phyloP scores from a whole-genome alignment of 2,329 filamentous ascomycete genomes.

The Diaporthe nobilis region DNA sequence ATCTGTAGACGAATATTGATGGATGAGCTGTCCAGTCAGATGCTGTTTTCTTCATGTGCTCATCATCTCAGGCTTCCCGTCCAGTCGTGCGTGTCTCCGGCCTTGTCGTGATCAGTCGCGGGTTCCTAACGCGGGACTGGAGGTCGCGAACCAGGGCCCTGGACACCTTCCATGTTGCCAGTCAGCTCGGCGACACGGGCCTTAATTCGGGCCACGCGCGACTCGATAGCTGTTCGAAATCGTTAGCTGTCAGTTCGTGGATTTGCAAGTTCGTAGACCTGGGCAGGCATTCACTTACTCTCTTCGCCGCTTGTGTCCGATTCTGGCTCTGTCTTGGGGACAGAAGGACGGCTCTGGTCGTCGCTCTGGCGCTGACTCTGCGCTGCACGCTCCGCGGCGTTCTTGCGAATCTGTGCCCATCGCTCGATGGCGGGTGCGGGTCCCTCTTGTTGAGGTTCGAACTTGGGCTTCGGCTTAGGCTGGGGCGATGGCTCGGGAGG shows the following conservation, averaged over 20 bases:
- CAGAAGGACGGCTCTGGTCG: conserved; percentile 65
- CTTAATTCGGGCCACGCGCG: conserved; percentile 96
- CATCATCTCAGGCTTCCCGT: conserved; percentile 42
- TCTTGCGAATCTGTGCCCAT: conserved; percentile 97
- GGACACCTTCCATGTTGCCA: conserved; percentile 78
- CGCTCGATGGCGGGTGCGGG: conserved; percentile 74
- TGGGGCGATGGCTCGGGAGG: conserved; percentile 49
- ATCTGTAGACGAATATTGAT: not conserved
- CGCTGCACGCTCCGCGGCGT: conserved; percentile 83
- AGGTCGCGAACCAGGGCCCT: conserved; percentile 54
- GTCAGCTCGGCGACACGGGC: conserved; percentile 96
- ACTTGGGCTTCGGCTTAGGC: conserved; percentile 48
- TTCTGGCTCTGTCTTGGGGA: conserved; percentile 23
- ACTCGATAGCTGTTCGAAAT: conserved; percentile 83
- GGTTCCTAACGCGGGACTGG: conserved; percentile 52
- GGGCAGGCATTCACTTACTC: conserved; percentile 71
- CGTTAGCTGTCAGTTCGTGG: conserved; percentile 45
- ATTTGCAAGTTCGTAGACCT: too few species aligned
- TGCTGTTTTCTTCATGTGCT: not conserved
- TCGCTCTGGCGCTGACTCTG: conserved; percentile 70
- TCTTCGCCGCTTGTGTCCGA: conserved; percentile 92
- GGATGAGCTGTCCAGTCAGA: not conserved
- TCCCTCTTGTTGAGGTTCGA: conserved; percentile 47
- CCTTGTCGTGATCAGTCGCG: conserved; percentile 36
- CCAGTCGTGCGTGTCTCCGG: conserved; percentile 46